Percentiles rank a stretch among this genome's conserved stretches.
phyloP scores from a whole-genome alignment of 257 asterid species.

The Solanum etuberosum region DNA sequence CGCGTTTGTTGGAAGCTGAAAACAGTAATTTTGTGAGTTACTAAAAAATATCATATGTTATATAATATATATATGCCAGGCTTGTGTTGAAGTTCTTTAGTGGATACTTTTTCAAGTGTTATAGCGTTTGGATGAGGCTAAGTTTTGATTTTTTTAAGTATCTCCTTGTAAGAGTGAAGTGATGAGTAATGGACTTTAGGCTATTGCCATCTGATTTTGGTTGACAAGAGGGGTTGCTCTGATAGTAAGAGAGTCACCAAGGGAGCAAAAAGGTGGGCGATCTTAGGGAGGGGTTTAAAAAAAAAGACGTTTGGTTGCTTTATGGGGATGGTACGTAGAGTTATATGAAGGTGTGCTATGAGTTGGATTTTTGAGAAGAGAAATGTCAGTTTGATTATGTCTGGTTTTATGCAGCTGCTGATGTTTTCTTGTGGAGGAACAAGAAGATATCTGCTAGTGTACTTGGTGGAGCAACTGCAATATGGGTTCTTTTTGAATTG shows the following conservation, averaged over 20 bases:
- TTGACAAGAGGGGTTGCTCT: neutral
- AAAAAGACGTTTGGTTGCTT: neutral
- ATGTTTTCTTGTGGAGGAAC: constrained; percentile 1
- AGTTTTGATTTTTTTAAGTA: neutral
- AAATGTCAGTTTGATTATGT: neutral
- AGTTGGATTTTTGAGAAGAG: neutral
- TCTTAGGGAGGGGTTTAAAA: neutral
- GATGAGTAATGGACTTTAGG: neutral
- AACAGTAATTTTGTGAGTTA: neutral
- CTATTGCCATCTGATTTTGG: neutral
- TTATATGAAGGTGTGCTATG: neutral
- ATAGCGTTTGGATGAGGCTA: neutral
- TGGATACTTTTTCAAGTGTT: neutral
- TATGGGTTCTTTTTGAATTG: constrained; percentile 1
- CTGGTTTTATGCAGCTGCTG: neutral
- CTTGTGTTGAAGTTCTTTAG: neutral
- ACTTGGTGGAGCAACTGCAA: neutral
- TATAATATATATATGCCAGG: neutral
- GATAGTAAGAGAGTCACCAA: neutral
- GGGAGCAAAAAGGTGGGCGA: neutral
- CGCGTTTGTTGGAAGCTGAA: neutral
- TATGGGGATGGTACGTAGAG: neutral
- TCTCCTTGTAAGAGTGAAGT: neutral
- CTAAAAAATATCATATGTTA: neutral
- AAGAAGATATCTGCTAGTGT: neutral